phyloP scores from a whole-genome alignment of 805 yeast species.

The Blastobotrys attinorum region DNA sequence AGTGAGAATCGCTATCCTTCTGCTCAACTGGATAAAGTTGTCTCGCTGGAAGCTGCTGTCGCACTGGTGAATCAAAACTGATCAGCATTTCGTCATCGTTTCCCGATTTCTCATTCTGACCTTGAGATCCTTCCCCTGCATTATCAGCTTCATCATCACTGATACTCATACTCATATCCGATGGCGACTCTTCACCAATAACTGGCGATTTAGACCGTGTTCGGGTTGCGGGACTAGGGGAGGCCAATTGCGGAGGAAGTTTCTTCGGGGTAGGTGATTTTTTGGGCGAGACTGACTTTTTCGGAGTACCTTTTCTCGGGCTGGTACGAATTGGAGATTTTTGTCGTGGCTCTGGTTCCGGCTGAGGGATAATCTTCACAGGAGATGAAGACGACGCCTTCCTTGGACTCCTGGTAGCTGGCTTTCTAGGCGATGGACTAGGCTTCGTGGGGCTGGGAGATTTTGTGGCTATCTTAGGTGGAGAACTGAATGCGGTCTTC shows the following conservation, averaged over 20 bases:
- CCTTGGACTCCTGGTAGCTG: too few species aligned
- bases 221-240: background rate
- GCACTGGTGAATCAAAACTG: slow-evolving; percentile 9
- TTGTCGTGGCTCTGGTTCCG: too few species aligned
- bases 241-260: background rate
- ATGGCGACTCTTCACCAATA: background rate
- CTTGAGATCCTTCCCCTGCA: background rate
- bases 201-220: background rate
- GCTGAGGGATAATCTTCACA: too few species aligned
- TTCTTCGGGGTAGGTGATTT: background rate
- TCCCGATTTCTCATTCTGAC: background rate
- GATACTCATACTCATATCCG: background rate
- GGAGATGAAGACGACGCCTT: too few species aligned
- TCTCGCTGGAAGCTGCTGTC: background rate
- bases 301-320: too few species aligned
- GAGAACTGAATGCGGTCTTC: background rate
- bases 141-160: background rate
- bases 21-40: background rate
- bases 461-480: background rate
- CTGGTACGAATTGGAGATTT: too few species aligned
- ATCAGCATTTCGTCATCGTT: slow-evolving; percentile 6
- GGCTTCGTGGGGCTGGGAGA: too few species aligned
- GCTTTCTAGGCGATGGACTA: too few species aligned
- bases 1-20: too few species aligned
- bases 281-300: background rate